Evolutionary conservation across 352 stramenopile species (phyloP), one percentile per base, ranked within the genome.

Genomic region (Pythium dissimile): DNA sequence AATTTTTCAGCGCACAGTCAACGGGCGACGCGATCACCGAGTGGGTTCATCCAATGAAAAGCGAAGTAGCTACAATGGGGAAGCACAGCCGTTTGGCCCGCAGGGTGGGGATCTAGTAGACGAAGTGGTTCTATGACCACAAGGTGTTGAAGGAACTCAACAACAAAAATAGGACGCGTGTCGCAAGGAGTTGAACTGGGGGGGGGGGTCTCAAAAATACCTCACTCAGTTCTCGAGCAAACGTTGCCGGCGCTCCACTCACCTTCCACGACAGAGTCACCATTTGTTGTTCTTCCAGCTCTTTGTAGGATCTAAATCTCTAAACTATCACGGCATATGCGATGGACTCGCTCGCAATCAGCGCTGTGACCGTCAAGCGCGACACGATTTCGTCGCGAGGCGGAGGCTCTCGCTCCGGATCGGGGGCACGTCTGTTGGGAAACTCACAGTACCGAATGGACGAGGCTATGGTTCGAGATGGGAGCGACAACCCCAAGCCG

Each of bases 371-470:
- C 8, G 46, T 67, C 27, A 54, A 62, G 52, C 70, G 73, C 26
- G 71, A 50, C 35, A 66, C 35, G 9, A 48, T 80, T 43, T 72
- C 75, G 24, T 88, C 77, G 3, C 66, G 54, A 21, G 54, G 75
- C 9, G 28, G 73, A 15, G 26, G 49, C 12, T 72, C 62, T 9
- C 69, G 73, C 41, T 47, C 46, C 0, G 52, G 52, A 34, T 62
- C 59, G 0, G 54, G 53, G 15, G 55, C 54, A 18, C 63, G 53
- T 1, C n/a, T 65, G 8, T 50, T 67, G 35, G 62, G 20, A 8
- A 16, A 20, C 4, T 54, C 67, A 11, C 70, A 73, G 24, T 87
- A 79, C 41, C 80, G 84, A 23, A 81, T 86, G 77, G 73, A 87
- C 46, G 77, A 80, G 31, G 66, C 3, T 15, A 55, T 72, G 48